These are phyloP conservation scores for Seminavis robusta DNA, from an alignment of 108 stramenopile species.

Conservation along the genomic window DNA sequence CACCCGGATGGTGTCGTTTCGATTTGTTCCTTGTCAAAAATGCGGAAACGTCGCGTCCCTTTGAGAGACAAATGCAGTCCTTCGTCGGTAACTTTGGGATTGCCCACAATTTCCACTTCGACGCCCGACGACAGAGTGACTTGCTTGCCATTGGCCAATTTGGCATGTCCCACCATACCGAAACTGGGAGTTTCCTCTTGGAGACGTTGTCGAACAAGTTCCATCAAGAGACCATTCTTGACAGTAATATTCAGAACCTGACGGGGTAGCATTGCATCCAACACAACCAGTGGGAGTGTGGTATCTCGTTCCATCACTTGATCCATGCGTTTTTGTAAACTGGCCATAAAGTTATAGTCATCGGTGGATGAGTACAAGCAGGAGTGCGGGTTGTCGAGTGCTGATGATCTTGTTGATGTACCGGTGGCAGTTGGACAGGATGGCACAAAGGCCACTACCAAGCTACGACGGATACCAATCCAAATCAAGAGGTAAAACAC, in stretches of 20 bases:
- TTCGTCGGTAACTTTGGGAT: slow-evolving; percentile 23
- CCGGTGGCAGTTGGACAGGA: too few species aligned
- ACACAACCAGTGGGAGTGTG: slow-evolving; percentile 54
- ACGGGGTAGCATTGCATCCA: slow-evolving; percentile 71
- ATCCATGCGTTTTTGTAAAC: slow-evolving; percentile 33
- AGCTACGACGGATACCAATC: too few species aligned
- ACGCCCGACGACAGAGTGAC: slow-evolving; percentile 47
- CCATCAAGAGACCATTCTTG: slow-evolving; percentile 47
- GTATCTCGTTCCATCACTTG: slow-evolving; percentile 34
- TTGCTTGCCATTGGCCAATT: slow-evolving; percentile 29
- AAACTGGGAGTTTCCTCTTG: slow-evolving; percentile 46
- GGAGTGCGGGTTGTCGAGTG: too few species aligned
- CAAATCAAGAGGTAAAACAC: too few species aligned
- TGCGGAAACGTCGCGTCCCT: slow-evolving; percentile 47
- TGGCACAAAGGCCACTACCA: too few species aligned
- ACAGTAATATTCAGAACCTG: slow-evolving; percentile 61
- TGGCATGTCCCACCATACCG: slow-evolving; percentile 64
- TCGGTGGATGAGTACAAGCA: too few species aligned
- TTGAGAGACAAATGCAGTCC: slow-evolving; percentile 33
- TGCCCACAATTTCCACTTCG: slow-evolving; percentile 55
- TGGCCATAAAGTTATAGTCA: slow-evolving; percentile 42
- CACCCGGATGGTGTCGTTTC: slow-evolving; percentile 48
- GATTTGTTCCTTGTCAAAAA: slow-evolving; percentile 35
- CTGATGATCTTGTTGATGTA: too few species aligned
- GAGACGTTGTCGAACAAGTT: slow-evolving; percentile 44